Conservation (phyloP, 371 early-diverging fungal species). For the Circinella minor region DNA sequence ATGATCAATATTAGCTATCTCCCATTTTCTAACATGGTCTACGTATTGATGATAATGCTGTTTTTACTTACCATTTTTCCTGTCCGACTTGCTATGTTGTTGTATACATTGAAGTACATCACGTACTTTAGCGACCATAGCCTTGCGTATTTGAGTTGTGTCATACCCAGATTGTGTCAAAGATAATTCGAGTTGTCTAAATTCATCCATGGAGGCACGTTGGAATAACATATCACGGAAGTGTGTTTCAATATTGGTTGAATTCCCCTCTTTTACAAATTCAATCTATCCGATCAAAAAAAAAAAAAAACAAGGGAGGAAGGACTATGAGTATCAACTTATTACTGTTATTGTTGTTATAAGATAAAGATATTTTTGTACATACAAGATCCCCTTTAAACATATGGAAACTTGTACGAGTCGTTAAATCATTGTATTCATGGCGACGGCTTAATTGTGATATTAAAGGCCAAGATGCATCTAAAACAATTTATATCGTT, state of each 20-base stretch:
- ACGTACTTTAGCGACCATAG: conserved; percentile 69
- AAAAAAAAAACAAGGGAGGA: not conserved
- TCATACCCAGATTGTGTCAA: conserved; percentile 48
- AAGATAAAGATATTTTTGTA: not conserved
- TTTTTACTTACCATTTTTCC: conserved; percentile 16
- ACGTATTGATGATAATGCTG: too few species aligned
- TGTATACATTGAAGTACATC: conserved; percentile 74
- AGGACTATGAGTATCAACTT: too few species aligned
- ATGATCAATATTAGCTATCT: too few species aligned
- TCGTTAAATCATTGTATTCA: conserved; percentile 73
- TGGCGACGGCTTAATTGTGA: conserved; percentile 78
- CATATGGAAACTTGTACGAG: conserved; percentile 61
- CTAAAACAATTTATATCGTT: conserved; percentile 24
- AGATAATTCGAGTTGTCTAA: conserved; percentile 54
- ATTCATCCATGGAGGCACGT: conserved; percentile 79
- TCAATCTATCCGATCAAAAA: conserved; percentile 51
- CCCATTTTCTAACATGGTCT: too few species aligned
- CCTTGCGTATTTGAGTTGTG: conserved; percentile 65
- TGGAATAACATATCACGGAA: conserved; percentile 78
- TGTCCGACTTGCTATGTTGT: conserved; percentile 34
- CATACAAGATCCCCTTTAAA: conserved; percentile 61
- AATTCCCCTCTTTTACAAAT: conserved; percentile 61
- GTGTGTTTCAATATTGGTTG: conserved; percentile 59
- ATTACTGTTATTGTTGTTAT: too few species aligned
- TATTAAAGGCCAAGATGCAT: conserved; percentile 83